Conservation (phyloP, 2,329 filamentous ascomycete species). For the Penicillium fuscoglaucum region DNA sequence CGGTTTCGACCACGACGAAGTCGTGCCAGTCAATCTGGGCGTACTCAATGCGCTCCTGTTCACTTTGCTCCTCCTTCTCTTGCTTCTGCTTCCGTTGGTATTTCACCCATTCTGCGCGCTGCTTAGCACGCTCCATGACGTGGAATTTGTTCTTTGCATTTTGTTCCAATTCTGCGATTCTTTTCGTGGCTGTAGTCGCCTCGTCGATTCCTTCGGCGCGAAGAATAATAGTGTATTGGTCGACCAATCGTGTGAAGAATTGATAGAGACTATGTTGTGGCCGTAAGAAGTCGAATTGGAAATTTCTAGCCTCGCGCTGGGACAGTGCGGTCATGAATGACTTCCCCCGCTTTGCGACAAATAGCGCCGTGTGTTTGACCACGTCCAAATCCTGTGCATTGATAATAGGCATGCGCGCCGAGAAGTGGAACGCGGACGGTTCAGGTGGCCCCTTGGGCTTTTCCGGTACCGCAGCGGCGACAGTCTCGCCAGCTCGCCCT, state of each 20-base stretch:
- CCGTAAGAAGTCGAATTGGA: constrained; percentile 92
- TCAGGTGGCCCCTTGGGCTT: constrained; percentile 80
- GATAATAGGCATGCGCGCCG: constrained; percentile 94
- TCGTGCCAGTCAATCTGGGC: constrained; percentile 97
- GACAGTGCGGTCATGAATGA: constrained; percentile 87
- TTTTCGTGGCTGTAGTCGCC: constrained; percentile 69
- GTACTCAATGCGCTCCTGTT: constrained; percentile 74
- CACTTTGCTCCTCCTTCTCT: constrained; percentile 83
- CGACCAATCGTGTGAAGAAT: constrained; percentile 88
- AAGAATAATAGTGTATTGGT: constrained; percentile 85
- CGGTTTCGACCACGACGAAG: constrained; percentile 93
- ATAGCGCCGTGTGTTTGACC: constrained; percentile 76
- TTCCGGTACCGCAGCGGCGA: constrained; percentile 53
- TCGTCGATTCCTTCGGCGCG: constrained; percentile 67
- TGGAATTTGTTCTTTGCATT: constrained; percentile 79
- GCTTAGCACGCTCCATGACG: constrained; percentile 75
- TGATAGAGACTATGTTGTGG: constrained; percentile 95
- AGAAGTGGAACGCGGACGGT: constrained; percentile 87
- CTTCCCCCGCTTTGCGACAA: constrained; percentile 88
- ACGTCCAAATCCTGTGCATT: constrained; percentile 85
- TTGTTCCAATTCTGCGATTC: constrained; percentile 69
- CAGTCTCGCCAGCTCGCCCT: constrained; percentile 67
- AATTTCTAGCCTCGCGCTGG: constrained; percentile 85
- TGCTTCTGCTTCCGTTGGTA: constrained; percentile 81
- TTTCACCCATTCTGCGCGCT: constrained; percentile 83